Base-by-base conservation (phyloP, 2,329 filamentous ascomycete genomes). In the Aspergillus udagawae region DNA sequence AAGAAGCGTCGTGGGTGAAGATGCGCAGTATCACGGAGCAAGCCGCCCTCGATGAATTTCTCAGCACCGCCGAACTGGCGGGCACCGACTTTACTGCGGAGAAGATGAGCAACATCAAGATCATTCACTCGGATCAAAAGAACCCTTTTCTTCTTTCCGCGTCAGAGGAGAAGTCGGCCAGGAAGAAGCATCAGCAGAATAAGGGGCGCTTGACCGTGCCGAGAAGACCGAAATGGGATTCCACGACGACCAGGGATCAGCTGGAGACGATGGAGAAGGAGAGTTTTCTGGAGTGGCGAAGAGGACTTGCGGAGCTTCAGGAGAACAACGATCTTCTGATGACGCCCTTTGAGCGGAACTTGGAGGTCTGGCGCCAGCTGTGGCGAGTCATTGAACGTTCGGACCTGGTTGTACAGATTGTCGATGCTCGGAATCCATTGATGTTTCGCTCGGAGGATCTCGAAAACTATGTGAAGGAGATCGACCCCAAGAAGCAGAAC, bases 21-120 rank as follows among this genome's bases (percentile, higher is more conserved):
- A 97, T 99, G 94, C 91, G 93, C 79, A 96, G 91, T 74, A 90
- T 99, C 66, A 99, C 94, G 4, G 91, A 99, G 80, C 94, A 99
- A 77, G 92, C 89, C 65, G 92, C 92, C 48, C 86, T 99, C 60
- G 94, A 99, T 75, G 94, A 99, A 75, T 99, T 99, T 75, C 80
- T 99, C 63, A 90, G 89, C 56, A 99, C 94, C 1, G 95, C 94
- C 62, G 92, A 97, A 78, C 81, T 99, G 66, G 94, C 94, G n/a
- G 93, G 92, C 63, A 99, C 94, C 64, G 94, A 99, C 73, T 99
- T 99, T 76, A 97, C 93, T 1, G 95, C 94, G 28, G 92, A 97
- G 80, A 97, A 97, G 83, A 90, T 96, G 85, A 97, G 93, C 78
- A 97, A 95, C 71, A 90, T 97, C 77, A 97, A 97, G 80, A 97